phyloP scores from a whole-genome alignment of 768 basidiomycete species.

The Porpolomopsis calyptriformis region DNA sequence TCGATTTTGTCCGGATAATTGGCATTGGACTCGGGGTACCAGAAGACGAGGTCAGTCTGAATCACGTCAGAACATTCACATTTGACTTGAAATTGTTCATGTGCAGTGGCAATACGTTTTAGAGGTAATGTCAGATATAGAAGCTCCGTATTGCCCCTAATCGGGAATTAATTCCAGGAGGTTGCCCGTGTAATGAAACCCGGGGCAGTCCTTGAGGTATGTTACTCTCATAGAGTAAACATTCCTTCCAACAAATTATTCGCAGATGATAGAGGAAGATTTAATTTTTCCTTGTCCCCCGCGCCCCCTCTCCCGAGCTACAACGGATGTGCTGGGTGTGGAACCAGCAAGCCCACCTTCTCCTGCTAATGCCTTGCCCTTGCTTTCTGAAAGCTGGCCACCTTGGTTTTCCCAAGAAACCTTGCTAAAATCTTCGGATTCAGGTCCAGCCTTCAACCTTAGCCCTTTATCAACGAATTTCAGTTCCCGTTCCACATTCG shows the following conservation, averaged over 20 bases:
- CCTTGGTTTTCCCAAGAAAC: background rate
- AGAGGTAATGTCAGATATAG: conserved; percentile 38
- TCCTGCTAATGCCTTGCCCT: conserved; percentile 17
- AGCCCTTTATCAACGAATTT: conserved; percentile 1
- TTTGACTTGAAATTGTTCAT: conserved; percentile 8
- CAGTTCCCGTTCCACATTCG: conserved; percentile 11
- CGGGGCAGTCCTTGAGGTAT: conserved; percentile 54
- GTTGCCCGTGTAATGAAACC: conserved; percentile 54
- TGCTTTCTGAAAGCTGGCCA: conserved; percentile 16
- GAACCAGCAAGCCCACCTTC: conserved; percentile 11
- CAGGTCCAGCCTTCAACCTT: background rate
- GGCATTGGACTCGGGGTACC: conserved; percentile 59
- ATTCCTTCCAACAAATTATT: background rate
- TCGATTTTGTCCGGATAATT: conserved; percentile 58
- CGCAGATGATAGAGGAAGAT: conserved; percentile 67
- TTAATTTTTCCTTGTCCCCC: conserved; percentile 53
- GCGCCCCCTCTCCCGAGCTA: conserved; percentile 11
- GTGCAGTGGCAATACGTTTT: conserved; percentile 54
- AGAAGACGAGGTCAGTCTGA: conserved; percentile 46
- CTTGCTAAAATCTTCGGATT: background rate
- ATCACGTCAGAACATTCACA: background rate
- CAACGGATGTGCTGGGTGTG: conserved; percentile 5
- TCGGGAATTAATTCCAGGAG: conserved; percentile 35
- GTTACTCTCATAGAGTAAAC: conserved; percentile 10
- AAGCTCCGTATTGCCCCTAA: background rate